phyloP scores from a whole-genome alignment of 2,329 filamentous ascomycete species.

The Monascus ruber region DNA sequence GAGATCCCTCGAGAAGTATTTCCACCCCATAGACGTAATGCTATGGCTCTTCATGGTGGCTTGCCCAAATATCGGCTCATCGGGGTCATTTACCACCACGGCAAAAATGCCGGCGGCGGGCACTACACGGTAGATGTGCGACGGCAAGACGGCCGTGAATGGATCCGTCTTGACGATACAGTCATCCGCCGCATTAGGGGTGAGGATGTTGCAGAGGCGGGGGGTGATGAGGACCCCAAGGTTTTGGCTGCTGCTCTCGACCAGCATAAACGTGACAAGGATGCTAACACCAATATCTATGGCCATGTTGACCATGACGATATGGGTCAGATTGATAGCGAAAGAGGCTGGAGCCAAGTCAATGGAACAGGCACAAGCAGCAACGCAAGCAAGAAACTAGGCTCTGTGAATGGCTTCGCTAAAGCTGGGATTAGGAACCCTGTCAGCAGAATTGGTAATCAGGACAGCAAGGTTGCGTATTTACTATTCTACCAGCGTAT shows the following conservation, averaged over 20 bases:
- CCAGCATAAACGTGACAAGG: constrained; percentile 46
- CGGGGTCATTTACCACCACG: constrained; percentile 92
- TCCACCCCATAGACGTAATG: constrained; percentile 60
- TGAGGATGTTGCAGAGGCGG: constrained; percentile 80
- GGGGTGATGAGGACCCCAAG: constrained; percentile 67
- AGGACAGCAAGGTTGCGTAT: constrained; percentile 96
- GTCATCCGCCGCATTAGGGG: constrained; percentile 71
- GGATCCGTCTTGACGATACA: constrained; percentile 94
- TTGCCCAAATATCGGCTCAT: constrained; percentile 77
- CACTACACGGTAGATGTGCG: constrained; percentile 98
- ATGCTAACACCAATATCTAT: constrained; percentile 58
- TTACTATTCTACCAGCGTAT: constrained; percentile 88
- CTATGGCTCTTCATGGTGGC: constrained; percentile 53
- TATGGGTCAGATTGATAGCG: constrained; percentile 53
- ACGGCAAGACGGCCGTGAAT: constrained; percentile 86
- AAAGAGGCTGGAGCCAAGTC: constrained; percentile 71
- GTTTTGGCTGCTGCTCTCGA: constrained; percentile 55
- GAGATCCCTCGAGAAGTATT: constrained; percentile 89
- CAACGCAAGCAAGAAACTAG: constrained; percentile 56
- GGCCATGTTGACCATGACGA: constrained; percentile 55
- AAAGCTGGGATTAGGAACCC: constrained; percentile 47
- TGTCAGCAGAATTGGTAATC: constrained; percentile 49
- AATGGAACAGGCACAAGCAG: constrained; percentile 43
- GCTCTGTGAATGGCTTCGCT: constrained; percentile 52
- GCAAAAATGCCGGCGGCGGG: constrained; percentile 88